A percentile compares a stretch with the other conserved stretches of the same genome.
These are phyloP conservation scores for Vigna hirtella DNA, from an alignment of 306 rosid genomes.

Conservation along the genomic window DNA sequence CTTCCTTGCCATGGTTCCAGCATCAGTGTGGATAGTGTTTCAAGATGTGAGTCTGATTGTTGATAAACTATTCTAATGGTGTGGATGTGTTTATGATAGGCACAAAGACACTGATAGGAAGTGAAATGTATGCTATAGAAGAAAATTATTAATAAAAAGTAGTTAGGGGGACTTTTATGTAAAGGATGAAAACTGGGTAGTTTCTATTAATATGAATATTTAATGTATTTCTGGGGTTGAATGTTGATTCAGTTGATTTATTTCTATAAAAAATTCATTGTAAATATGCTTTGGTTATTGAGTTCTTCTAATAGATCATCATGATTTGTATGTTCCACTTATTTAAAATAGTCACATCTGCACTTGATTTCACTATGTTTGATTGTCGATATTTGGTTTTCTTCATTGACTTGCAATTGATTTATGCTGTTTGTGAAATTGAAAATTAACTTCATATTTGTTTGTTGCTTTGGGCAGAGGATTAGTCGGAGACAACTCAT, in stretches of 20 bases:
- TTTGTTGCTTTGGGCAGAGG: slow-evolving; percentile 52
- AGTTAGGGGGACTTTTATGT: too few species aligned
- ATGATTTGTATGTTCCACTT: slow-evolving; percentile 12
- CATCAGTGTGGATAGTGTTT: slow-evolving; percentile 15
- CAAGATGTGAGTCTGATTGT: background rate
- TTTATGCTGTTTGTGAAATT: slow-evolving; percentile 18
- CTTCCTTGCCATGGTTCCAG: background rate
- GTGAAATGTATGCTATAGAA: too few species aligned
- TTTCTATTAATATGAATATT: slow-evolving; percentile 16
- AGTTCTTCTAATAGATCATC: background rate
- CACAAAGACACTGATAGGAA: too few species aligned
- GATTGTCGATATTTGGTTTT: slow-evolving; percentile 4
- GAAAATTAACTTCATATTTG: slow-evolving; percentile 24
- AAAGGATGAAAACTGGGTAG: slow-evolving; percentile 14
- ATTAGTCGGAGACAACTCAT: slow-evolving; percentile 48
- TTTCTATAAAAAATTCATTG: background rate
- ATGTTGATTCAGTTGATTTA: slow-evolving; percentile 6
- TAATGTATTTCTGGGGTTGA: background rate
- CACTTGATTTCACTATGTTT: background rate
- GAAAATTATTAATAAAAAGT: too few species aligned
- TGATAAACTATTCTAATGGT: slow-evolving; percentile 9
- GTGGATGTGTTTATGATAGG: background rate
- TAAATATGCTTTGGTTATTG: background rate
- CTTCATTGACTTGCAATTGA: background rate
- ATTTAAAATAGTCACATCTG: slow-evolving; percentile 19